Evolutionary conservation across 192 early-diverging fungal species (phyloP).

Genomic region (Podila minutissima): DNA sequence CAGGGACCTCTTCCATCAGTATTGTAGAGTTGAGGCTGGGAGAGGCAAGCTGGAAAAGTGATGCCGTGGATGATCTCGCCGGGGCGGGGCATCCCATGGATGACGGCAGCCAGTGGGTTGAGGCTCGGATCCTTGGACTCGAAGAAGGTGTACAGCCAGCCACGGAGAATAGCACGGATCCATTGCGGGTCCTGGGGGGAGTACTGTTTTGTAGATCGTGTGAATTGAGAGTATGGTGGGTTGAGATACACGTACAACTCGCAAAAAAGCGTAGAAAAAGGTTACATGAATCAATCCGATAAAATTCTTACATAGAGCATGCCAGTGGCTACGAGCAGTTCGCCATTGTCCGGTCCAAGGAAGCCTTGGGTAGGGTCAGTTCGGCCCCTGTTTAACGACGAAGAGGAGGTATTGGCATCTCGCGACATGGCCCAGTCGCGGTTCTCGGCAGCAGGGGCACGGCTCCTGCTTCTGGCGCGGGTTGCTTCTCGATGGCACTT

Average conservation of each 20-base stretch:
- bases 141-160: background rate
- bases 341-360: background rate
- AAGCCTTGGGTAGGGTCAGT: background rate
- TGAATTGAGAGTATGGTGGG: background rate
- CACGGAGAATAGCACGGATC: background rate
- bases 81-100: slow-evolving; percentile 1
- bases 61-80: background rate
- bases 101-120: background rate
- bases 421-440: no score
- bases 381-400: no score
- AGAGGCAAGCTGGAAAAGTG: background rate
- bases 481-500: background rate
- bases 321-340: background rate
- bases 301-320: background rate
- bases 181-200: background rate
- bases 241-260: background rate
- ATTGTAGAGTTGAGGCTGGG: background rate
- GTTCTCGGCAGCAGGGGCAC: no score
- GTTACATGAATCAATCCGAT: background rate
- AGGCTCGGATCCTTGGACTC: background rate
- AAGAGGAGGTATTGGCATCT: background rate
- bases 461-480: no score
- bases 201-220: background rate
- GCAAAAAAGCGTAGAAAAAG: background rate
- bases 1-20: background rate